Base-by-base conservation (phyloP, 768 basidiomycete species). In the Calocybe gangraenosa region DNA sequence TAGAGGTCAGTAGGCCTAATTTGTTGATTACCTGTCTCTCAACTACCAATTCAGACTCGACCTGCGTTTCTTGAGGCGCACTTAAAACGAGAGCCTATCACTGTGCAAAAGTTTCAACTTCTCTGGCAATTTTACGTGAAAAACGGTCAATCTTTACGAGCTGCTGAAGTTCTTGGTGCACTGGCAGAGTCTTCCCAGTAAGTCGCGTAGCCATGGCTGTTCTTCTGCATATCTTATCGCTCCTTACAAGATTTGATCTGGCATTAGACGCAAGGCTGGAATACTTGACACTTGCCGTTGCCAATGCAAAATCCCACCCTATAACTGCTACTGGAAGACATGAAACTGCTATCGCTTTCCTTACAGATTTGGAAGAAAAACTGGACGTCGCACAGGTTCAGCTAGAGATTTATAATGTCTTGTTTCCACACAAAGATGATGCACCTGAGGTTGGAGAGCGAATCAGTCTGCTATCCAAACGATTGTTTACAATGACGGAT, bases 91-190 rank as follows among this genome's bases (percentile, higher is more conserved):
- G 87, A 91, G 46, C 92, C 92, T 15, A 66, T 75, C 1, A 85
- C 84, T 0, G 81, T 87, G 13, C 77, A 87, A 52, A 92, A 93
- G 60, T 82, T 77, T 57, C 90, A 98, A 56, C 67, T 99, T 1
- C 70, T 98, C 2, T 98, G 96, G 96, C 91, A 97, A 57, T 97
- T 91, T 66, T 95, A 96, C 58, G 92, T 95, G 42, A 89, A 95
- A 56, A 86, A 90, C 54, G 86, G 87, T 1, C 87, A 92, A 53
- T 87, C 87, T 23, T 62, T 93, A 37, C 78, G 87, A 35, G 95
- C 96, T 2, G 94, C 96, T 1, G 83, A 88, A 59, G 85, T 95
- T 0, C 77, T 98, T 36, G 78, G 79, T 10, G 70, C 77, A 11
- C 68, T 98, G 37, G 94, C 96, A 22, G 89, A 95, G 57, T 87